Conservation (phyloP, 1,284 basidiomycete species). For the Cutaneotrichosporon cyanovorans region DNA sequence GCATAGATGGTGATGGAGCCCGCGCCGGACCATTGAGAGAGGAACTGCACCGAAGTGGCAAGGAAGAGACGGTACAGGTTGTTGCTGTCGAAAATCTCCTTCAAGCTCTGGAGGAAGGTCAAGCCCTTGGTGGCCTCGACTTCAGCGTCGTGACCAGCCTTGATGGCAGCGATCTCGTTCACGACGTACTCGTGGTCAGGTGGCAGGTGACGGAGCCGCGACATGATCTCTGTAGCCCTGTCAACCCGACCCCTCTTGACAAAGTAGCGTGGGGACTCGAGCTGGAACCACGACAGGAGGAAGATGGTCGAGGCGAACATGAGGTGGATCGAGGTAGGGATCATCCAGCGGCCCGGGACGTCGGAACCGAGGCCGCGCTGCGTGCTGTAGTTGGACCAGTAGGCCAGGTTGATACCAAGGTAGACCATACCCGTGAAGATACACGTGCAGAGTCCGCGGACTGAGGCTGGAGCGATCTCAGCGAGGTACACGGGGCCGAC, state of each 20-base stretch:
- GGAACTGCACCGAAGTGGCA: slow-evolving; percentile 7
- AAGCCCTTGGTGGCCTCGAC: slow-evolving; percentile 6
- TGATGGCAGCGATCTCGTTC: slow-evolving; percentile 21
- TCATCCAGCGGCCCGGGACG: slow-evolving; percentile 9
- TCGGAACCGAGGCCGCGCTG: slow-evolving; percentile 3
- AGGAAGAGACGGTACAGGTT: slow-evolving; percentile 9
- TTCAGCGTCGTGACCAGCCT: slow-evolving; percentile 12
- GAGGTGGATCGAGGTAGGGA: slow-evolving; percentile 12
- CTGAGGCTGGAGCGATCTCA: slow-evolving; percentile 3
- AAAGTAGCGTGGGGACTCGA: slow-evolving; percentile 20
- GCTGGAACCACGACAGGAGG: slow-evolving; percentile 7
- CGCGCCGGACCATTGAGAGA: slow-evolving; percentile 13
- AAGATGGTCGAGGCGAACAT: slow-evolving; percentile 11
- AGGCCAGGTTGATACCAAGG: slow-evolving; percentile 13
- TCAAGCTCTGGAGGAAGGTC: slow-evolving; percentile 1
- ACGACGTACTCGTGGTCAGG: slow-evolving; percentile 17
- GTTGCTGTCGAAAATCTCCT: slow-evolving; percentile 5
- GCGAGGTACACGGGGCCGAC: slow-evolving; percentile 11
- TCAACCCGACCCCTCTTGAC: slow-evolving; percentile 20
- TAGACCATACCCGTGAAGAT: slow-evolving; percentile 8
- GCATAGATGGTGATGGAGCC: slow-evolving; percentile 14
- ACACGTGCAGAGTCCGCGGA: slow-evolving; percentile 11
- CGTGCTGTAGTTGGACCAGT: slow-evolving; percentile 17
- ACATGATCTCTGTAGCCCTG: slow-evolving; percentile 17
- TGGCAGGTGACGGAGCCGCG: slow-evolving; percentile 18